phyloP scores from a whole-genome alignment of 2,329 filamentous ascomycete species.

The Exophiala oligosperma region DNA sequence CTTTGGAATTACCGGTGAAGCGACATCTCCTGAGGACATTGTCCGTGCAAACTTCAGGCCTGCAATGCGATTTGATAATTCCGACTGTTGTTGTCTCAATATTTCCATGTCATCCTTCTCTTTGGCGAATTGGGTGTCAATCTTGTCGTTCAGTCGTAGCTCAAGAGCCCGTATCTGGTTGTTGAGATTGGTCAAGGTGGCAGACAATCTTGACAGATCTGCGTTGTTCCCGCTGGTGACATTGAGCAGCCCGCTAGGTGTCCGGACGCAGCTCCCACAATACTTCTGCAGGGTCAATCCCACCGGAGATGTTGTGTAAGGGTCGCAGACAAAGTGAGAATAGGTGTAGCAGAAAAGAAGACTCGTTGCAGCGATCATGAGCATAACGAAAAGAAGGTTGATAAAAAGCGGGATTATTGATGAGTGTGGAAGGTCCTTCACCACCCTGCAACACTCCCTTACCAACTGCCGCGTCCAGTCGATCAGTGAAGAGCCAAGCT shows the following conservation, averaged over 20 bases:
- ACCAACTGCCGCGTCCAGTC: conserved; percentile 17
- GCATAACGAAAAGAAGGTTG: conserved; percentile 12
- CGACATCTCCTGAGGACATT: conserved; percentile 13
- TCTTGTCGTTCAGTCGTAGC: conserved; percentile 17
- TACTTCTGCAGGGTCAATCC: conserved; percentile 21
- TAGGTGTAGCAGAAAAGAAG: conserved; percentile 24
- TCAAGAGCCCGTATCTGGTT: conserved; percentile 25
- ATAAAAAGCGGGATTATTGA: conserved; percentile 15
- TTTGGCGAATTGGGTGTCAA: conserved; percentile 17
- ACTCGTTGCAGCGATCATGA: conserved; percentile 10
- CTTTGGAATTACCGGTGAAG: conserved; percentile 33
- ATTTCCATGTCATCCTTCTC: conserved; percentile 18
- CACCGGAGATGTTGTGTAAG: conserved; percentile 19
- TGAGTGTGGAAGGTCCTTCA: conserved; percentile 22
- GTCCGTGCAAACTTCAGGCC: neutral
- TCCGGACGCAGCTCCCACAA: conserved; percentile 23
- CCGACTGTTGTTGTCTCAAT: conserved; percentile 22
- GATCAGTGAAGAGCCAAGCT: neutral
- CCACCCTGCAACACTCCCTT: conserved; percentile 6
- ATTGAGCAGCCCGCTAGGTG: conserved; percentile 10
- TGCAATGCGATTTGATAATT: conserved; percentile 18
- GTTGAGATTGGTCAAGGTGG: conserved; percentile 22
- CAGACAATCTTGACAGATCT: conserved; percentile 20
- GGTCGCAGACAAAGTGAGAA: conserved; percentile 21
- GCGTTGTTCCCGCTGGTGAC: conserved; percentile 14